These are phyloP conservation scores for Plenodomus biglobosus DNA, from an alignment of 2,329 filamentous ascomycete genomes.

Conservation along the genomic window DNA sequence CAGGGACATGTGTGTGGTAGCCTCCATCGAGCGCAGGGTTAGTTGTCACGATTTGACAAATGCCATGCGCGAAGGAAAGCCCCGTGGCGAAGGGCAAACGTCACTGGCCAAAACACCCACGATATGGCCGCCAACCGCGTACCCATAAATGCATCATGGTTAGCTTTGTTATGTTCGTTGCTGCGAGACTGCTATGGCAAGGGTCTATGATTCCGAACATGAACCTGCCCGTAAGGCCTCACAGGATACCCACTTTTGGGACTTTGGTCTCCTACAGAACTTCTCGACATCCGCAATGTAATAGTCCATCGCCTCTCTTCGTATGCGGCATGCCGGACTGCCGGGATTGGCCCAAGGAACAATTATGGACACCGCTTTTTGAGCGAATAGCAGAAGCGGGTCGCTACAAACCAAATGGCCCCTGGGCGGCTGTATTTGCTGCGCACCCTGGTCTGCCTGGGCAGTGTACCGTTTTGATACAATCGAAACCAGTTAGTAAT, in stretches of 20 bases:
- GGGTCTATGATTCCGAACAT: no score
- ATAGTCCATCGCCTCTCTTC: not conserved
- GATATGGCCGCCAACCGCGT: not conserved
- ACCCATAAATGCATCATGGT: not conserved
- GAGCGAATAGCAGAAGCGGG: conserved; percentile 1
- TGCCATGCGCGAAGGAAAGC: not conserved
- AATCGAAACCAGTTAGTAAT: not conserved
- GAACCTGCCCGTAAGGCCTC: no score
- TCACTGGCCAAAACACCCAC: conserved; percentile 4
- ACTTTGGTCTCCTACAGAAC: not conserved
- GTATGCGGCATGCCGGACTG: not conserved
- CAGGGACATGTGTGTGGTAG: not conserved
- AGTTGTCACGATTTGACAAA: not conserved
- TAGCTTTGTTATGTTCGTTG: not conserved
- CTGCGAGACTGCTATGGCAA: not conserved
- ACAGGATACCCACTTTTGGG: not conserved
- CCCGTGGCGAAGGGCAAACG: conserved; percentile 19
- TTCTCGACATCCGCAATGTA: conserved; percentile 1
- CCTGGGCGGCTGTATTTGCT: not conserved
- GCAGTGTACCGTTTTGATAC: not conserved
- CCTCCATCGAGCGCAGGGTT: not conserved
- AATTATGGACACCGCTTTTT: not conserved
- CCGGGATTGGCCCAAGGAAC: not conserved
- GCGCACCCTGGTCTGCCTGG: not conserved
- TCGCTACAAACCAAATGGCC: not conserved